Evolutionary conservation across 345 rosid species (phyloP).

Genomic region (Syzygium aromaticum): DNA sequence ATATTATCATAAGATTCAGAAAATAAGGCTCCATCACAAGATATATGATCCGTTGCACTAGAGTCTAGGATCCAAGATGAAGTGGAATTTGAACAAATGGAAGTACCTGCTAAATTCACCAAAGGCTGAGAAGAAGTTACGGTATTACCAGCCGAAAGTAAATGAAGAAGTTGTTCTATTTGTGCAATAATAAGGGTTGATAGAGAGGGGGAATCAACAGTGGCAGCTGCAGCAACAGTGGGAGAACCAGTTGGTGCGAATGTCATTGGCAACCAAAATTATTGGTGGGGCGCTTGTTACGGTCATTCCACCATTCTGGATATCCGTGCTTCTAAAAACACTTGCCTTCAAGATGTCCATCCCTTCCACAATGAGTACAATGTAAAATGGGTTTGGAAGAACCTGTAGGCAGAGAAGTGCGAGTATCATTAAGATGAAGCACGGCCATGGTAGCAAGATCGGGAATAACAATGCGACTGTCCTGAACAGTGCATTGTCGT

Average conservation of each 20-base stretch:
- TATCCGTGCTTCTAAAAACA: background rate
- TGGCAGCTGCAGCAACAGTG: background rate
- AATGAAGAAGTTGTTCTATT: background rate
- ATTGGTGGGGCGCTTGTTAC: background rate
- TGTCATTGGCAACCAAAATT: background rate
- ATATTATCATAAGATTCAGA: background rate
- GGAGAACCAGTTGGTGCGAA: background rate
- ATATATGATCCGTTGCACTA: background rate
- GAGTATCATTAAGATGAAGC: background rate
- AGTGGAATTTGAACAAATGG: background rate
- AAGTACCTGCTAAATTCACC: background rate
- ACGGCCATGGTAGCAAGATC: background rate
- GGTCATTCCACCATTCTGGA: background rate
- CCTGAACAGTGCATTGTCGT: background rate
- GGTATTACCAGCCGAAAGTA: background rate
- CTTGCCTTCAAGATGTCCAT: background rate
- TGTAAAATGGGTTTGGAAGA: background rate
- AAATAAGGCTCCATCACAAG: background rate
- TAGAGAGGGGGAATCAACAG: too few relatives aligned
- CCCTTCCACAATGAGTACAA: background rate
- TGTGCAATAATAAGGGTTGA: background rate
- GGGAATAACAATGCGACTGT: background rate
- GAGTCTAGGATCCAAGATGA: background rate
- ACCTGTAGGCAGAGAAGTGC: background rate
- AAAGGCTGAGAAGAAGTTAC: background rate